Conservation (phyloP, 768 basidiomycete species). For the Terana coerulea region DNA sequence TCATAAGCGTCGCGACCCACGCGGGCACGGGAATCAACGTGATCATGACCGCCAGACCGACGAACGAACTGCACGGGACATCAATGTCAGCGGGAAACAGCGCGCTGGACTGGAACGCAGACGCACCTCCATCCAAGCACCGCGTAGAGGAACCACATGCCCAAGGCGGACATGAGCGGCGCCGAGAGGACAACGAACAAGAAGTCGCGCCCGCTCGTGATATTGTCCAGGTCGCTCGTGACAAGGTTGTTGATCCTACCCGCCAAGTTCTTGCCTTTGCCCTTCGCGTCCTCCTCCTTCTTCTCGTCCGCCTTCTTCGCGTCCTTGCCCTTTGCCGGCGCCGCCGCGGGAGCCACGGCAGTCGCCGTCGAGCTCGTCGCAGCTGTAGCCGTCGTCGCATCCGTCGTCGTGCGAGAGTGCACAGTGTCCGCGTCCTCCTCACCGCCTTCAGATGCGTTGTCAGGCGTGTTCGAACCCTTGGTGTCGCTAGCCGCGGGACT, state of each 20-base stretch:
- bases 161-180: constrained; percentile 7
- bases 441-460: constrained; percentile 15
- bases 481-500: background rate
- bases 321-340: background rate
- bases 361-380: constrained; percentile 11
- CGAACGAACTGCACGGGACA: constrained; percentile 17
- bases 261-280: constrained; percentile 42
- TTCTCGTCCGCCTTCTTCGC: constrained; percentile 13
- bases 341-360: constrained; percentile 6
- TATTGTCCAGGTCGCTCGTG: constrained; percentile 51
- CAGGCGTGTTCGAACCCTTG: constrained; percentile 20
- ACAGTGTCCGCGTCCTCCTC: constrained; percentile 9
- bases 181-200: constrained; percentile 9
- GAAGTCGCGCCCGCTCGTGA: constrained; percentile 22
- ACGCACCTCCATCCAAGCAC: constrained; percentile 22
- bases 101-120: constrained; percentile 32
- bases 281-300: background rate
- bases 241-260: constrained; percentile 79
- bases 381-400: background rate
- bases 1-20: constrained; percentile 33
- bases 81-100: background rate
- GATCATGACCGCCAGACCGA: constrained; percentile 37
- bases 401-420: constrained; percentile 12
- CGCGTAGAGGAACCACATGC: constrained; percentile 26
- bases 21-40: constrained; percentile 42